Evolutionary conservation across 2,329 filamentous ascomycete species (phyloP).

Genomic region (Talaromyces verruculosus): DNA sequence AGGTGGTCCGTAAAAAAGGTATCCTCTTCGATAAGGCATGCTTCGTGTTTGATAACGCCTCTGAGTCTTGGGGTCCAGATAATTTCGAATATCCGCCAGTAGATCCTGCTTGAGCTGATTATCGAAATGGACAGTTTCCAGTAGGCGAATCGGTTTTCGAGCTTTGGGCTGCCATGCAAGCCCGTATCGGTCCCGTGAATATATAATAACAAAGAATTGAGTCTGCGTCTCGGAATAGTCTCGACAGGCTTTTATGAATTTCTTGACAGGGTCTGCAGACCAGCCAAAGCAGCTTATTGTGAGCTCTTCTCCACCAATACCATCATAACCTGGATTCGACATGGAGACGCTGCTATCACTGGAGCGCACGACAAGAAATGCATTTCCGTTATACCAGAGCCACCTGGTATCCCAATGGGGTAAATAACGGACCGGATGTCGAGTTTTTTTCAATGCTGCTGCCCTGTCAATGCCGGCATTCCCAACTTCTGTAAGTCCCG

Average conservation of each 20-base stretch:
- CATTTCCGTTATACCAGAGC: conserved; percentile 15
- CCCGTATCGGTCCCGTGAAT: conserved; percentile 18
- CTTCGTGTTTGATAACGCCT: conserved; percentile 38
- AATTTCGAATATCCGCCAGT: conserved; percentile 20
- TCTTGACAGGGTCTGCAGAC: conserved; percentile 18
- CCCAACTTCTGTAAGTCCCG: conserved; percentile 14
- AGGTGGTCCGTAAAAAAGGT: conserved; percentile 87
- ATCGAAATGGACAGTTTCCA: conserved; percentile 20
- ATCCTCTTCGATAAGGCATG: conserved; percentile 74
- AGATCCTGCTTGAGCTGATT: conserved; percentile 19
- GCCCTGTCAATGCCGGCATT: conserved; percentile 7
- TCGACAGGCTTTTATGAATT: conserved; percentile 16
- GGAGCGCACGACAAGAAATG: conserved; percentile 10
- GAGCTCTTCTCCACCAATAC: conserved; percentile 17
- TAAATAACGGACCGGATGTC: conserved; percentile 13
- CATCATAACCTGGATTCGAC: conserved; percentile 17
- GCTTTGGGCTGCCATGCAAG: conserved; percentile 20
- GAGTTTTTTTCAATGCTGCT: conserved; percentile 18
- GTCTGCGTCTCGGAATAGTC: conserved; percentile 16
- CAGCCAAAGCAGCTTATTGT: conserved; percentile 21
- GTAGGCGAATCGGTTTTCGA: conserved; percentile 15
- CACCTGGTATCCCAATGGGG: conserved; percentile 18
- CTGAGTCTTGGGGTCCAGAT: conserved; percentile 15
- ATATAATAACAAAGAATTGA: conserved; percentile 20
- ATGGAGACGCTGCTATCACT: conserved; percentile 1